Evolutionary conservation across 2,329 filamentous ascomycete genomes (phyloP).

Genomic region (Westerdykella ornata): DNA sequence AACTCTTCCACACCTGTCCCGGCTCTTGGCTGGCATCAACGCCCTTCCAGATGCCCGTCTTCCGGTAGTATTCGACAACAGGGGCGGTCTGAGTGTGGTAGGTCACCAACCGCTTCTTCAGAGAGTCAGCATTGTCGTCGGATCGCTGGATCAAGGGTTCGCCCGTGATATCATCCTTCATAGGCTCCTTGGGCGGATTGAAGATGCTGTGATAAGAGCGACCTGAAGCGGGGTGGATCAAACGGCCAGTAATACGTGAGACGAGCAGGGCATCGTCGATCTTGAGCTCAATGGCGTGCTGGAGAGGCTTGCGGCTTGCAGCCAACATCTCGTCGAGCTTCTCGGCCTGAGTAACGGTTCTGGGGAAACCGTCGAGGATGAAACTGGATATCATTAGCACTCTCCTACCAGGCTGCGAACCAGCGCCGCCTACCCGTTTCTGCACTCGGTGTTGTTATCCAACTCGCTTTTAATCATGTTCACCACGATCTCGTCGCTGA

Average conservation of each 20-base stretch:
- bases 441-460: slow-evolving; percentile 88
- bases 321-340: slow-evolving; percentile 88
- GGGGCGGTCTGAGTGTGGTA: slow-evolving; percentile 93
- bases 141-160: slow-evolving; percentile 94
- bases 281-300: slow-evolving; percentile 93
- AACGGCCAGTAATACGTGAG: slow-evolving; percentile 89
- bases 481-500: slow-evolving; percentile 98
- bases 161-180: slow-evolving; percentile 95
- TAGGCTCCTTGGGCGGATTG: slow-evolving; percentile 89
- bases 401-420: not conserved
- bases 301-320: slow-evolving; percentile 71
- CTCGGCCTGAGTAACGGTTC: slow-evolving; percentile 91
- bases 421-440: slow-evolving; percentile 65
- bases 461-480: slow-evolving; percentile 99
- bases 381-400: slow-evolving; percentile 54
- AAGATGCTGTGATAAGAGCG: slow-evolving; percentile 98
- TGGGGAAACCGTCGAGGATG: slow-evolving; percentile 97
- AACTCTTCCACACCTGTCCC: slow-evolving; percentile 87
- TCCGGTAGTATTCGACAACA: slow-evolving; percentile 94
- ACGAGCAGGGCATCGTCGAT: slow-evolving; percentile 94
- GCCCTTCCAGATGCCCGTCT: slow-evolving; percentile 92
- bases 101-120: slow-evolving; percentile 88
- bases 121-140: slow-evolving; percentile 91
- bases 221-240: slow-evolving; percentile 91
- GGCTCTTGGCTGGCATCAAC: slow-evolving; percentile 96